Evolutionary conservation across 306 rosid genomes (phyloP), one percentile per base, ranked within the genome.

Genomic region (Ziziphus jujuba): DNA sequence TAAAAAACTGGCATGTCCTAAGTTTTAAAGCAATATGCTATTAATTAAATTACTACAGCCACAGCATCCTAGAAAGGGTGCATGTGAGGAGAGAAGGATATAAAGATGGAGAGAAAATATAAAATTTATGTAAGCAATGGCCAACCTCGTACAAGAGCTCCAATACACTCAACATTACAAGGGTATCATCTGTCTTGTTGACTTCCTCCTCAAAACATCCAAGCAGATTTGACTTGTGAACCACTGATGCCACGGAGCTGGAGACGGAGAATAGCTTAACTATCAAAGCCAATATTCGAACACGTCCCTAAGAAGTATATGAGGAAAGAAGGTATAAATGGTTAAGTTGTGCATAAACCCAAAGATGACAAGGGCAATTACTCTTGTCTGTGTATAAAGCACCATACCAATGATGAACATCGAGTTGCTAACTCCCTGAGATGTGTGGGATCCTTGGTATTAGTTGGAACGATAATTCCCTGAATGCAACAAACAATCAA

Each of bases 131-230:
- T 23, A 53, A 59, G 25, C 65, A 25, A 50, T 15, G 52, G 63
- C 68, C 63, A 71, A 93, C 99, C 99, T 93, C 99, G 20, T 84
- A 93, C 48, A 93, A 77, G 56, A 93, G 95, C 86, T 93, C 99
- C 89, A 93, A 80, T 69, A 85, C 96, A 50, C 86, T 84, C 75
- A 88, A 67, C 60, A 95, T 88, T 59, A 76, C 89, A 69, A 90
- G 99, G 67, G 87, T 83, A 76, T 93, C 99, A 38, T 80, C 66
- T 66, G 90, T 31, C 44, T 81, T 80, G 59, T 77, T 80, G 81
- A 90, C 82, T 86, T 87, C 97, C 31, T 64, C 85, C 84, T 93
- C 96, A 61, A 93, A 77, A 74, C 80, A 80, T 66, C 71, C 57
- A 56, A 90, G 89, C 70, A 93, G 76, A 76, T 90, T 84, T 74